Evolutionary conservation across 2,329 filamentous ascomycete genomes (phyloP).

Genomic region (Bipolaris victoriae): DNA sequence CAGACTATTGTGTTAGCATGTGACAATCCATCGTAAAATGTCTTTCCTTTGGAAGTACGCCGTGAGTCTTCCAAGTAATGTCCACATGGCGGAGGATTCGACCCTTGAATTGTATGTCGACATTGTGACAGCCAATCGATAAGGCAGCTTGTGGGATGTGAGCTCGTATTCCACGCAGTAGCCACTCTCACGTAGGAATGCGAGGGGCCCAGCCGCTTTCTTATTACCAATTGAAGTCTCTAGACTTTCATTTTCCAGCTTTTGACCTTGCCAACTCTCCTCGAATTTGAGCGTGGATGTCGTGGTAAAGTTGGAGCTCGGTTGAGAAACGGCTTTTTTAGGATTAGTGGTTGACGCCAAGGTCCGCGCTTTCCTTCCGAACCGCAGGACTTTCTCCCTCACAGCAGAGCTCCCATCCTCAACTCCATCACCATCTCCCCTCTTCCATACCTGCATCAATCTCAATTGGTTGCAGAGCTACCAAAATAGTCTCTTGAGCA

Average conservation of each 20-base stretch:
- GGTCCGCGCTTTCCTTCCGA: slow-evolving; percentile 39
- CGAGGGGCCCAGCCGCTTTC: background rate
- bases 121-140: background rate
- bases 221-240: background rate
- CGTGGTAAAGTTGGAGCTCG: slow-evolving; percentile 11
- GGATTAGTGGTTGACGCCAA: slow-evolving; percentile 28
- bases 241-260: no score
- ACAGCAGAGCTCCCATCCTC: slow-evolving; percentile 43
- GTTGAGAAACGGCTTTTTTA: slow-evolving; percentile 23
- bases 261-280: background rate
- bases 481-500: slow-evolving; percentile 51
- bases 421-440: slow-evolving; percentile 50
- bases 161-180: background rate
- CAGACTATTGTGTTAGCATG: background rate
- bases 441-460: slow-evolving; percentile 51
- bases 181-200: background rate
- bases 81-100: background rate
- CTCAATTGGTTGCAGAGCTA: slow-evolving; percentile 53
- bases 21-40: background rate
- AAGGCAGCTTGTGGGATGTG: background rate
- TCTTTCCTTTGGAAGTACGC: background rate
- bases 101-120: background rate
- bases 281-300: background rate
- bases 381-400: slow-evolving; percentile 38
- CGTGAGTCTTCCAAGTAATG: background rate